Evolutionary conservation across 495 filamentous ascomycete genomes (phyloP).

Genomic region (Oleoguttula mirabilis): DNA sequence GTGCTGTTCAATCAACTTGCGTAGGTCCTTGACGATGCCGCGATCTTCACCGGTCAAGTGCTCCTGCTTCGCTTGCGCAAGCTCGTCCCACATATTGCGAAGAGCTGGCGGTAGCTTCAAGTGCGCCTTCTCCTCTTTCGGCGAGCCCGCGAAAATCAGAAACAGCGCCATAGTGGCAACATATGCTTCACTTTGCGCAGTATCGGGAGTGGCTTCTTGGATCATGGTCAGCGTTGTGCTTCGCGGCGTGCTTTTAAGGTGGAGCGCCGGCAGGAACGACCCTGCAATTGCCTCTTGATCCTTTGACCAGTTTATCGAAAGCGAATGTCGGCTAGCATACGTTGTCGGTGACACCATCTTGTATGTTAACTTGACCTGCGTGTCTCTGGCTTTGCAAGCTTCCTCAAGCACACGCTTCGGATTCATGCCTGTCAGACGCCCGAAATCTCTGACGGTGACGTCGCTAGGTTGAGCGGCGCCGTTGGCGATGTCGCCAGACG

Average conservation of each 20-base stretch:
- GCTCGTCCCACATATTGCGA: slow-evolving; percentile 77
- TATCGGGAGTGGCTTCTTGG: slow-evolving; percentile 58
- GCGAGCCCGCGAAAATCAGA: slow-evolving; percentile 58
- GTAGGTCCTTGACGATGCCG: slow-evolving; percentile 45
- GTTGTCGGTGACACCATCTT: slow-evolving; percentile 55
- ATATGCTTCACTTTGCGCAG: slow-evolving; percentile 73
- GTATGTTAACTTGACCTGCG: slow-evolving; percentile 50
- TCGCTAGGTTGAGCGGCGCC: slow-evolving; percentile 16
- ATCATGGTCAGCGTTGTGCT: slow-evolving; percentile 56
- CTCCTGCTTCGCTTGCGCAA: slow-evolving; percentile 54
- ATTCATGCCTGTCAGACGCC: slow-evolving; percentile 58
- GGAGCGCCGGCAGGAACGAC: slow-evolving; percentile 31
- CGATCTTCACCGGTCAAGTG: slow-evolving; percentile 60
- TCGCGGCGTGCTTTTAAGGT: slow-evolving; percentile 34
- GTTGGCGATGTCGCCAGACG: neutral
- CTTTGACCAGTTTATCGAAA: slow-evolving; percentile 73
- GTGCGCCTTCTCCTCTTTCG: slow-evolving; percentile 76
- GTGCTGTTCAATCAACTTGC: slow-evolving; percentile 47
- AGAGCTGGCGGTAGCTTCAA: slow-evolving; percentile 65
- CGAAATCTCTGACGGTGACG: slow-evolving; percentile 67
- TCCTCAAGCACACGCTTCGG: slow-evolving; percentile 71
- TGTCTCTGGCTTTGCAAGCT: slow-evolving; percentile 70
- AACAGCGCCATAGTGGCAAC: slow-evolving; percentile 74
- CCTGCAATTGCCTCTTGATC: slow-evolving; percentile 46
- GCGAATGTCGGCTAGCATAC: slow-evolving; percentile 60